Conservation (phyloP, 306 rosid genomes). For the Vigna reflexopilosa region DNA sequence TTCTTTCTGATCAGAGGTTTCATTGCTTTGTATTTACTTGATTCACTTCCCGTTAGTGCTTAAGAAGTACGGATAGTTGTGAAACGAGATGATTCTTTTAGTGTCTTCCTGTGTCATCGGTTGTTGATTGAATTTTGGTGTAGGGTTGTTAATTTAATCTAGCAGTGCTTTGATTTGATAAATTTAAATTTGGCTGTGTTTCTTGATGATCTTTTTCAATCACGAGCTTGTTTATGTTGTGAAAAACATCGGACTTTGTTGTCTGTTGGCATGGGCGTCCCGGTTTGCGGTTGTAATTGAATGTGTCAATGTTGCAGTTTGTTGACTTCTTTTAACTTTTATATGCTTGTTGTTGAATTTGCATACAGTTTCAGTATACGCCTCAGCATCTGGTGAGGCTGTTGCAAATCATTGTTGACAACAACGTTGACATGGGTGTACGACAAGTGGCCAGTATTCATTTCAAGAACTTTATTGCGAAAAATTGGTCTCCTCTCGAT, state of each 20-base stretch:
- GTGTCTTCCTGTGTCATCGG: background rate
- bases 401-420: slow-evolving; percentile 89
- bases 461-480: slow-evolving; percentile 91
- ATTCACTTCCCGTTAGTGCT: background rate
- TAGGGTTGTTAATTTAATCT: background rate
- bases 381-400: slow-evolving; percentile 96
- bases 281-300: slow-evolving; percentile 2
- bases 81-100: background rate
- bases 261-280: background rate
- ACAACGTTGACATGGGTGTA: slow-evolving; percentile 79
- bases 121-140: background rate
- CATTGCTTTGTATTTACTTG: slow-evolving; percentile 22
- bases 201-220: background rate
- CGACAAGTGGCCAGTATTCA: slow-evolving; percentile 98
- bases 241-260: background rate
- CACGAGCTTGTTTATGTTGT: background rate
- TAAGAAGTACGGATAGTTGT: background rate
- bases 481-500: slow-evolving; percentile 86
- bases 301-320: slow-evolving; percentile 6
- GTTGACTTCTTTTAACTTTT: background rate
- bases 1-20: slow-evolving; percentile 32
- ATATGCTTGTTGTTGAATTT: background rate
- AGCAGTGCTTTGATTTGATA: background rate
- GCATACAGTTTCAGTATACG: slow-evolving; percentile 78
- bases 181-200: slow-evolving; percentile 12